phyloP scores from a whole-genome alignment of 345 rosid species.

The Clausena lansium region DNA sequence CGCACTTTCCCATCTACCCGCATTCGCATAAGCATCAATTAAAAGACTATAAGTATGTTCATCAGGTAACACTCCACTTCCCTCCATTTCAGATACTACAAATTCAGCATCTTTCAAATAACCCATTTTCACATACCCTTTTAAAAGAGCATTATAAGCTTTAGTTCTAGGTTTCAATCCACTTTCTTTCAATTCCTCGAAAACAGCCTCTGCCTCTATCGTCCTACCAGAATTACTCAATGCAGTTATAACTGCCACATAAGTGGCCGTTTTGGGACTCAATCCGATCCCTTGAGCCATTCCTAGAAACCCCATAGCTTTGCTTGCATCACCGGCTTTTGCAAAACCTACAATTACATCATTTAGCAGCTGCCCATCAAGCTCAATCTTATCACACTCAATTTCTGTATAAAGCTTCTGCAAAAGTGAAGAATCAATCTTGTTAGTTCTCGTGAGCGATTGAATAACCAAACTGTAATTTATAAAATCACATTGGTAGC shows the following conservation, averaged over 20 bases:
- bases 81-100: conserved; percentile 88
- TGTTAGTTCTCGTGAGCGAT: conserved; percentile 61
- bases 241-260: conserved; percentile 58
- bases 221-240: conserved; percentile 66
- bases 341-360: conserved; percentile 86
- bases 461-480: conserved; percentile 84
- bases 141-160: conserved; percentile 86
- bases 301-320: conserved; percentile 66
- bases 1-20: conserved; percentile 95
- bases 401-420: conserved; percentile 67
- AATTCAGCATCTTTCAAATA: conserved; percentile 73
- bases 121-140: conserved; percentile 77
- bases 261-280: conserved; percentile 57
- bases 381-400: conserved; percentile 69
- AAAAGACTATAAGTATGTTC: conserved; percentile 83
- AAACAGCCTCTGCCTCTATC: conserved; percentile 87
- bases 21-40: conserved; percentile 84
- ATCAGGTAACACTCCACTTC: conserved; percentile 76
- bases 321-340: conserved; percentile 64
- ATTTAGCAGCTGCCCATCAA: conserved; percentile 72
- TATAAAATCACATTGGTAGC: conserved; percentile 79
- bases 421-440: conserved; percentile 62
- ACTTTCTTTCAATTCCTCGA: conserved; percentile 82
- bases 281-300: conserved; percentile 75
- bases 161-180: conserved; percentile 71